phyloP scores from a whole-genome alignment of 148 eudicot species.

The Fagopyrum esculentum region DNA sequence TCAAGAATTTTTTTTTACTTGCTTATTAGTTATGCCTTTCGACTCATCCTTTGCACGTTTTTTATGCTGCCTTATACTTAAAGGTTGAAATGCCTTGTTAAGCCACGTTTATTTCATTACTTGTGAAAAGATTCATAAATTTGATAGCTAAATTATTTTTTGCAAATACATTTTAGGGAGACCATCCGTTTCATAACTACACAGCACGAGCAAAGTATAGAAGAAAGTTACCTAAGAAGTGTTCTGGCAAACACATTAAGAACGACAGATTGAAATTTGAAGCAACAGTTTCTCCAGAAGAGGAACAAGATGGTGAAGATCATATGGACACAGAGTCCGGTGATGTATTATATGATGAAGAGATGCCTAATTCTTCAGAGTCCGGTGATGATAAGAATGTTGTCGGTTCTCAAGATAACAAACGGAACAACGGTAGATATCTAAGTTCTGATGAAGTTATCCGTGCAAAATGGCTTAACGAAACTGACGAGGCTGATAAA shows the following conservation, averaged over 20 bases:
- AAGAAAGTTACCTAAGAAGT: conserved; percentile 21
- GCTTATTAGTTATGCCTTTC: not conserved
- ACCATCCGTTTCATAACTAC: conserved; percentile 91
- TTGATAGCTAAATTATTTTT: not conserved
- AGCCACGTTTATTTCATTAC: not conserved
- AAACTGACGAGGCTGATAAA: conserved; percentile 62
- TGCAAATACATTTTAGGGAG: conserved; percentile 47
- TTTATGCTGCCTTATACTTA: not conserved
- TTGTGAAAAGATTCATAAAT: not conserved
- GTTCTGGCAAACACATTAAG: conserved; percentile 19
- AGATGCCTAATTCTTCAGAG: conserved; percentile 18
- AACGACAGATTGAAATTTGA: conserved; percentile 24
- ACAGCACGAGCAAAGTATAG: conserved; percentile 72
- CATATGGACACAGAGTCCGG: conserved; percentile 21
- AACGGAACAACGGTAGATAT: conserved; percentile 20
- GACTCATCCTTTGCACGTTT: not conserved
- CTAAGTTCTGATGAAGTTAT: conserved; percentile 21
- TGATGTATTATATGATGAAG: conserved; percentile 26
- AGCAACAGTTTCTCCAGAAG: conserved; percentile 20
- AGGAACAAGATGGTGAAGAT: conserved; percentile 35
- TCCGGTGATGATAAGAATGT: conserved; percentile 13
- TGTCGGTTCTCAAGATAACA: conserved; percentile 20
- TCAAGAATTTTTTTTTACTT: not conserved
- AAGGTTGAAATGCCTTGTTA: not conserved
- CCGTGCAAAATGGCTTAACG: conserved; percentile 78